Base-by-base conservation (phyloP, 148 eudicot genomes). In the Fagopyrum homotropicum region DNA sequence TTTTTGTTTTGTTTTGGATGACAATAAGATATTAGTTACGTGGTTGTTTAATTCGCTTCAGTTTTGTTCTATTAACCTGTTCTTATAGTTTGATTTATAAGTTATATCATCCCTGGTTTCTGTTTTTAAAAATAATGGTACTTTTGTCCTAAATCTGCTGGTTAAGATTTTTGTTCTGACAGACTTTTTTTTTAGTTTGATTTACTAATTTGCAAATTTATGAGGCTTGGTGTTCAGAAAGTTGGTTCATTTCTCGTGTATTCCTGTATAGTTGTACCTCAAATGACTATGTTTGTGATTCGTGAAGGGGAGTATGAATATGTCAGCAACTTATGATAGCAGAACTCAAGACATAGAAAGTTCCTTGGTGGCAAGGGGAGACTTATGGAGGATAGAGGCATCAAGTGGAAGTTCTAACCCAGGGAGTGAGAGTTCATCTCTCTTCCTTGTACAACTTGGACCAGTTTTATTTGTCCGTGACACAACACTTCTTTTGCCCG, bases 391-490 rank as follows among this genome's bases (percentile, higher is more conserved):
- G 83, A 86, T 95, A 45, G 98, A 95, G 84, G 91, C 93, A 46
- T 95, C 97, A 66, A 93, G 81, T 48, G 96, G 96, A 45, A 86
- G 92, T 82, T 89, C 97, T 47, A 81, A 88, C 19, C 85, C 93
- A 56, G 93, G 93, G 66, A 87, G 83, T 83, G 87, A 84, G 70
- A 89, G 76, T 88, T 82, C 98, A 1, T 89, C 97, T 79, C 73
- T 95, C 45, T 90, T 95, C 81, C 93, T 95, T 70, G 89, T 95
- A 75, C 98, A 95, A 83, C 98, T 95, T 80, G 98, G 98, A 75
- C 98, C 97, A 19, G 80, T 95, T 22, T 91, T 95, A 56, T 95
- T 92, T 83, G 88, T 92, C 69, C 96, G 98, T 63, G 96, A 92
- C 88, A 84, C 98, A 35, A 95, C 98, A 22, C 86, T 95, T 79